Evolutionary conservation across 2,329 filamentous ascomycete species (phyloP).

Genomic region (Escovopsis weberi): DNA sequence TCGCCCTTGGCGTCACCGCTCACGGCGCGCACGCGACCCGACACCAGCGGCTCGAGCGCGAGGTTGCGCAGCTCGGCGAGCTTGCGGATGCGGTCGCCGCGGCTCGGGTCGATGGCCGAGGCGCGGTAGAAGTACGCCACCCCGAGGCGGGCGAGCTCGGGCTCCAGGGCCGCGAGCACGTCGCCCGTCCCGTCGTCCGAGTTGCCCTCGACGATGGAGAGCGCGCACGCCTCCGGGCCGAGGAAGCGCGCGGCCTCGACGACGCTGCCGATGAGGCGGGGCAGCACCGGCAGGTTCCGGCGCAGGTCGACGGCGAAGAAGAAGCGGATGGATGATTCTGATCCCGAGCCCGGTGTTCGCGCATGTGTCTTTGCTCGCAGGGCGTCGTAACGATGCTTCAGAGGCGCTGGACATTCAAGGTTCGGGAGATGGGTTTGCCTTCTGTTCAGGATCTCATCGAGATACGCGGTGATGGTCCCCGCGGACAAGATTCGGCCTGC

Average conservation of each 20-base stretch:
- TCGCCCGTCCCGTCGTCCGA: slow-evolving; percentile 37
- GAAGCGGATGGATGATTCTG: slow-evolving; percentile 14
- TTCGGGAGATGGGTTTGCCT: too few species aligned
- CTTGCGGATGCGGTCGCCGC: slow-evolving; percentile 27
- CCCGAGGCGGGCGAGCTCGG: slow-evolving; percentile 23
- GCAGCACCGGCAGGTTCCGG: slow-evolving; percentile 27
- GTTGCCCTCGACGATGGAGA: slow-evolving; percentile 39
- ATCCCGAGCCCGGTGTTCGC: too few species aligned
- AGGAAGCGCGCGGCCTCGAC: slow-evolving; percentile 33
- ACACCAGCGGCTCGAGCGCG: slow-evolving; percentile 32
- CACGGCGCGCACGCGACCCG: too few species aligned
- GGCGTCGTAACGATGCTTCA: too few species aligned
- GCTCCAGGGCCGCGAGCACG: slow-evolving; percentile 26
- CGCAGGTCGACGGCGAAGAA: slow-evolving; percentile 38
- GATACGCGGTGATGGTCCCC: too few species aligned
- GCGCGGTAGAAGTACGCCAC: slow-evolving; percentile 26
- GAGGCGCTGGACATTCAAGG: too few species aligned
- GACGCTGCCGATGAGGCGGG: slow-evolving; percentile 30
- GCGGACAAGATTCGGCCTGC: too few species aligned
- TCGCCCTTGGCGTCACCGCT: too few species aligned
- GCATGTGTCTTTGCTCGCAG: slow-evolving; percentile 6
- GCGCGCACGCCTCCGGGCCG: slow-evolving; percentile 30
- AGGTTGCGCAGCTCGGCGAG: slow-evolving; percentile 40
- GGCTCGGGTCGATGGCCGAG: slow-evolving; percentile 28
- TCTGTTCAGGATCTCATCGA: too few species aligned